Percentiles rank a stretch among this genome's conserved stretches.
These are phyloP conservation scores for Paraurostyla sp. DNA, from an alignment of 73 alveolate species.

Conservation along the genomic window DNA sequence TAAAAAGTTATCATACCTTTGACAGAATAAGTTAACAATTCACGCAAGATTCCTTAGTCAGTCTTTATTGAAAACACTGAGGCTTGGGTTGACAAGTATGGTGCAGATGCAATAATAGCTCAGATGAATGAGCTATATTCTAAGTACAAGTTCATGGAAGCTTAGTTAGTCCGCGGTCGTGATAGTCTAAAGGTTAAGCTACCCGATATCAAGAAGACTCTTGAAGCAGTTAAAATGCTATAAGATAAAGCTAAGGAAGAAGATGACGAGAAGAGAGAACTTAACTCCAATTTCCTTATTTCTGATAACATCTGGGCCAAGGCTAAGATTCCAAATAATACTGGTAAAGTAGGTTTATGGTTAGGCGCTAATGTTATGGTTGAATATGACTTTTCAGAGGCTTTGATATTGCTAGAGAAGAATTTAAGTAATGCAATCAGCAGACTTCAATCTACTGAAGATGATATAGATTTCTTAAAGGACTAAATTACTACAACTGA, in stretches of 20 bases:
- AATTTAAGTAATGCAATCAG: slow-evolving; percentile 87
- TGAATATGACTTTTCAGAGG: slow-evolving; percentile 90
- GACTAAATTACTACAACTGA: slow-evolving; percentile 96
- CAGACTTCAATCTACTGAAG: slow-evolving; percentile 82
- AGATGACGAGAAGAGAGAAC: slow-evolving; percentile 70
- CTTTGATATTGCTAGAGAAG: slow-evolving; percentile 81
- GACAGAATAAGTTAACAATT: slow-evolving; percentile 87
- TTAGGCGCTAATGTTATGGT: slow-evolving; percentile 97
- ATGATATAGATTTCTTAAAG: slow-evolving; percentile 88
- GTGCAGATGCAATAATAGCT: slow-evolving; percentile 79
- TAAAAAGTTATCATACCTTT: slow-evolving; percentile 20
- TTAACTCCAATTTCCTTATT: slow-evolving; percentile 87
- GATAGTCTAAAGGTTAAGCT: slow-evolving; percentile 88
- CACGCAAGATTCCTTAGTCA: slow-evolving; percentile 90
- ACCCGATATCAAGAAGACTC: slow-evolving; percentile 95
- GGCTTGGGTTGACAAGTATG: slow-evolving; percentile 86
- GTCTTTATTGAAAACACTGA: slow-evolving; percentile 92
- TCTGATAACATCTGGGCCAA: slow-evolving; percentile 94
- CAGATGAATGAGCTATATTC: slow-evolving; percentile 80
- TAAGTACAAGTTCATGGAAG: slow-evolving; percentile 96
- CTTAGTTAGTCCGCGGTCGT: slow-evolving; percentile 85
- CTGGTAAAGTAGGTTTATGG: slow-evolving; percentile 93
- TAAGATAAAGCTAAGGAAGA: slow-evolving; percentile 73
- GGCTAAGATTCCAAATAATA: slow-evolving; percentile 88
- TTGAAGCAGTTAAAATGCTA: slow-evolving; percentile 80